These are phyloP conservation scores for Phaseolus lunatus DNA, from an alignment of 306 rosid species.

Conservation along the genomic window DNA sequence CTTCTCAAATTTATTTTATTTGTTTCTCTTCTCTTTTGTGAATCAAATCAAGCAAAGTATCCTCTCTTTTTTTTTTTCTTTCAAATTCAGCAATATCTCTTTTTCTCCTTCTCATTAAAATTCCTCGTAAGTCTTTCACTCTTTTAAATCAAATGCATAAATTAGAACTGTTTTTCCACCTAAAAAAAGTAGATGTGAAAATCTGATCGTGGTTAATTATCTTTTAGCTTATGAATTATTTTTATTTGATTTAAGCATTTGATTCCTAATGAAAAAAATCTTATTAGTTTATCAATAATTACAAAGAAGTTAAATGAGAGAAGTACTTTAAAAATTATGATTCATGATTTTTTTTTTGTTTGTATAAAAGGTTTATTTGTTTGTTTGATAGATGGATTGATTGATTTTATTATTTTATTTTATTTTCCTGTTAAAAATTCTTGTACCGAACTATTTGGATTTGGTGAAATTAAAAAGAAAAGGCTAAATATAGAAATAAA, in stretches of 20 bases:
- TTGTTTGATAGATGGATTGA: too few species aligned
- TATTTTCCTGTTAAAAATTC: background rate
- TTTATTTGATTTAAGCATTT: background rate
- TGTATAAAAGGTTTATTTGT: background rate
- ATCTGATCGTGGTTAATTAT: background rate
- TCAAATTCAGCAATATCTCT: background rate
- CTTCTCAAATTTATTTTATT: too few species aligned
- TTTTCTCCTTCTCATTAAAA: background rate
- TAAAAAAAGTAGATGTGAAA: background rate
- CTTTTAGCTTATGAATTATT: background rate
- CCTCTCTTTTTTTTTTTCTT: background rate
- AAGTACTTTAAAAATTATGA: background rate
- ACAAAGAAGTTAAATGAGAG: background rate
- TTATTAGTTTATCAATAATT: background rate
- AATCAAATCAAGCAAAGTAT: background rate
- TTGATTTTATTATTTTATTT: background rate
- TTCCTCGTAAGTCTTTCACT: background rate
- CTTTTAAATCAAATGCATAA: background rate
- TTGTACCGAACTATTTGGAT: too few species aligned
- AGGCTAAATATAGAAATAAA: too few species aligned
- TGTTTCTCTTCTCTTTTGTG: too few species aligned
- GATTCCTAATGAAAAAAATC: background rate
- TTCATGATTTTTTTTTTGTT: background rate
- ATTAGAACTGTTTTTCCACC: background rate
- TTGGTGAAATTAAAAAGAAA: too few species aligned